Evolutionary conservation across 192 early-diverging fungal genomes (phyloP).

Genomic region (Cetraspora pellucida): DNA sequence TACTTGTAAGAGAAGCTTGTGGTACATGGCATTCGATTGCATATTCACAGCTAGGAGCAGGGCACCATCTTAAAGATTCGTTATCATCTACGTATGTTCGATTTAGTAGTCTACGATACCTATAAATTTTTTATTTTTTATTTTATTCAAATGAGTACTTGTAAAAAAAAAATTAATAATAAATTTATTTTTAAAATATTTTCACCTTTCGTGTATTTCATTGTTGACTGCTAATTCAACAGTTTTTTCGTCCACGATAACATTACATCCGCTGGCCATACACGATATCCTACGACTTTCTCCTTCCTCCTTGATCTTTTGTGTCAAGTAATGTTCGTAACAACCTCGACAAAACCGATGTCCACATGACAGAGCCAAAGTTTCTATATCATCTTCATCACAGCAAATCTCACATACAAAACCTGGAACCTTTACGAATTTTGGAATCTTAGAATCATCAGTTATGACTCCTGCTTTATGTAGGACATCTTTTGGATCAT

Average conservation of each 20-base stretch:
- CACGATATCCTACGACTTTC: conserved; percentile 89
- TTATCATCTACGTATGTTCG: conserved; percentile 93
- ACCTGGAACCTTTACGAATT: conserved; percentile 42
- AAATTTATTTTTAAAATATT: background rate
- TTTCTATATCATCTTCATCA: conserved; percentile 62
- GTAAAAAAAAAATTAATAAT: background rate
- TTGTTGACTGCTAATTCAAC: conserved; percentile 69
- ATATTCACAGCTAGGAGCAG: conserved; percentile 93
- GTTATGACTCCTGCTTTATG: conserved; percentile 72
- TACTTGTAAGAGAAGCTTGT: conserved; percentile 59
- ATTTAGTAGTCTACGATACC: conserved; percentile 76
- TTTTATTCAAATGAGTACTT: background rate
- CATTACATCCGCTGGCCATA: conserved; percentile 70
- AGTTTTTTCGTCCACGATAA: conserved; percentile 83
- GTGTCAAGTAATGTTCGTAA: conserved; percentile 79
- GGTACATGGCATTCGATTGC: conserved; percentile 89
- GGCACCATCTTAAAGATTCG: conserved; percentile 86
- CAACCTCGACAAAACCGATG: conserved; percentile 91
- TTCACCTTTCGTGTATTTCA: conserved; percentile 62
- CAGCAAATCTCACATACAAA: conserved; percentile 95
- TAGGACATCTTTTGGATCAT: conserved; percentile 63
- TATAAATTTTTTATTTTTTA: too few relatives aligned
- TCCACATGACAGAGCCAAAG: conserved; percentile 78
- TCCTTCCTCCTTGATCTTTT: conserved; percentile 88
- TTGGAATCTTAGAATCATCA: conserved; percentile 46